Percentiles rank a stretch among this genome's conserved stretches.
Evolutionary conservation across 1,284 basidiomycete species (phyloP).

Genomic region (Ustilago curta): DNA sequence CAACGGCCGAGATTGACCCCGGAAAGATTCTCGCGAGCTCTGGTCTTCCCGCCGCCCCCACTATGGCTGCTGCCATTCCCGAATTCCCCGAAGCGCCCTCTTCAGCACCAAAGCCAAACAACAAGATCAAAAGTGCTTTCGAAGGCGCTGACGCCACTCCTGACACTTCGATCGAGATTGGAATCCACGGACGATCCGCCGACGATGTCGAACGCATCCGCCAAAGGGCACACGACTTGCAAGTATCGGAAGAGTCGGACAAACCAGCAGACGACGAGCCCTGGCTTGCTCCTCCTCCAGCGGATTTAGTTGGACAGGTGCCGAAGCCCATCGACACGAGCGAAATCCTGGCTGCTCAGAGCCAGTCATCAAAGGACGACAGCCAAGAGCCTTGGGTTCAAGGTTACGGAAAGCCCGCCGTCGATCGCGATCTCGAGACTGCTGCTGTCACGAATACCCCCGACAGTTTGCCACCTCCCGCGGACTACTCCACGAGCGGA

Average conservation of each 20-base stretch:
- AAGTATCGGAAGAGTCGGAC: conserved; percentile 27
- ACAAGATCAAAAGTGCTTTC: conserved; percentile 25
- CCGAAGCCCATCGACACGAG: conserved; percentile 42
- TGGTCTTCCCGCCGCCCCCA: conserved; percentile 16
- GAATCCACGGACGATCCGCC: conserved; percentile 49
- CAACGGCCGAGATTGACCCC: conserved; percentile 43
- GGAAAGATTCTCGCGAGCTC: conserved; percentile 31
- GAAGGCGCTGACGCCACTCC: conserved; percentile 26
- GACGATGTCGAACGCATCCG: conserved; percentile 47
- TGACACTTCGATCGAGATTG: conserved; percentile 57
- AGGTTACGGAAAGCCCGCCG: conserved; percentile 32
- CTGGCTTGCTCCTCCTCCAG: conserved; percentile 35
- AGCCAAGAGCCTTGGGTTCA: conserved; percentile 44
- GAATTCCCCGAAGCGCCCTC: conserved; percentile 53
- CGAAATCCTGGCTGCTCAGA: conserved; percentile 31
- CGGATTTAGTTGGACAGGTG: conserved; percentile 33
- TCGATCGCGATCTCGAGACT: conserved; percentile 30
- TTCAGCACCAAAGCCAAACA: conserved; percentile 23
- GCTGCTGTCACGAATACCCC: conserved; percentile 2
- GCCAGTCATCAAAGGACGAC: conserved; percentile 13
- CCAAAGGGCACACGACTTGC: conserved; percentile 35
- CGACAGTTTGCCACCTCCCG: conserved; percentile 15
- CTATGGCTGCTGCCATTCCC: conserved; percentile 26
- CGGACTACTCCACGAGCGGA: conserved; percentile 30
- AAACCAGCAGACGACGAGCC: conserved; percentile 19